Conservation (phyloP, 2,329 filamentous ascomycete species). For the Fusarium subtropicale region DNA sequence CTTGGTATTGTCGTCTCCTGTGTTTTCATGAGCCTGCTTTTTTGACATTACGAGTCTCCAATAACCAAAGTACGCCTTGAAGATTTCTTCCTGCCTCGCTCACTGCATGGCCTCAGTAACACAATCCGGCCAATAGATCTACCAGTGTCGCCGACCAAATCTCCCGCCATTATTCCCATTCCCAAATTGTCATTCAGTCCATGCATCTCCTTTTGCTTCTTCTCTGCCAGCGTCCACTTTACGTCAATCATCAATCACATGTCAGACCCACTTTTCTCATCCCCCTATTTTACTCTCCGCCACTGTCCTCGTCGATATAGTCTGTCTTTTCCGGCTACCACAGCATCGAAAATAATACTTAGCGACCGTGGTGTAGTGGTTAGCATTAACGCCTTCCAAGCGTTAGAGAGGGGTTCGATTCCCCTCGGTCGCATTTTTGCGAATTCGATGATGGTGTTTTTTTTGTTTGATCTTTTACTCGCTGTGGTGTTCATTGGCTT, state of each 20-base stretch:
- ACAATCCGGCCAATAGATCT: not conserved
- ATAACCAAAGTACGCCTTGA: too few species aligned
- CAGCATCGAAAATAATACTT: not conserved
- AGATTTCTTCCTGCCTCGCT: too few species aligned
- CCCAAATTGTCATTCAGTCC: not conserved
- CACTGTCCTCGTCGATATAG: rapidly evolving
- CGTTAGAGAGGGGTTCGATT: constrained; percentile 36
- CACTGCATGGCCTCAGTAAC: too few species aligned
- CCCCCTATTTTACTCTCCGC: too few species aligned
- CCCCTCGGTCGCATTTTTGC: constrained; percentile 24
- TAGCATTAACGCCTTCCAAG: constrained; percentile 35
- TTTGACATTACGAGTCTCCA: too few species aligned
- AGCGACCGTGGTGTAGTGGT: constrained; percentile 34
- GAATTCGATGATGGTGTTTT: rapidly evolving
- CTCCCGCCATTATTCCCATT: not conserved
- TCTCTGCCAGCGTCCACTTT: not conserved
- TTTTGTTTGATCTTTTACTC: too few species aligned
- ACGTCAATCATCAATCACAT: not conserved
- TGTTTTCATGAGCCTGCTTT: too few species aligned
- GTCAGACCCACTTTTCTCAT: too few species aligned
- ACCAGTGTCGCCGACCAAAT: not conserved
- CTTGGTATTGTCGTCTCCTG: too few species aligned
- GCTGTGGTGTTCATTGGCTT: not conserved
- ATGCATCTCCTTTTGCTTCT: not conserved
- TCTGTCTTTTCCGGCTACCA: rapidly evolving